Base-by-base conservation (phyloP, 495 filamentous ascomycete species). In the Podospora sp. region DNA sequence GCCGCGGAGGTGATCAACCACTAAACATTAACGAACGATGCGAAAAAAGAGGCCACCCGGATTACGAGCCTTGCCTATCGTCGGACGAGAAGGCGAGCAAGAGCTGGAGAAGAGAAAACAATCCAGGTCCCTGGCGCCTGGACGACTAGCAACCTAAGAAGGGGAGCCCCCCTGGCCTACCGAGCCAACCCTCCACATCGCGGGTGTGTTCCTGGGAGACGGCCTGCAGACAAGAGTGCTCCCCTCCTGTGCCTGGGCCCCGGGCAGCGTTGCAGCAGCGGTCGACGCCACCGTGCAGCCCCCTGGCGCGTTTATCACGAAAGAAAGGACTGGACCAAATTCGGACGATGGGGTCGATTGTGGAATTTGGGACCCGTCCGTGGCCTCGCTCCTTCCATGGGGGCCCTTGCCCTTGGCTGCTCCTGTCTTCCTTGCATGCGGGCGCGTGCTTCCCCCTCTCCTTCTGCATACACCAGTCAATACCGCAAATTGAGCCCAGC, bases 401-500 rank as follows among this genome's bases (percentile, higher is more conserved):
- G 40, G 40, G 40, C 5, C 40, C 40, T 11, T 46, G 40, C 12
- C 40, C 9, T 46, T 14, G 40, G 40, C 40, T 46, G 11, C 40
- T 12, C 40, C 16, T 25, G 53, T 27, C 53, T 57, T 56, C 52
- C 20, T 46, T 11, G 40, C 40, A 46, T 46, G 40, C 40, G 16
- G 40, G 40, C 9, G 40, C 12, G 40, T 46, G 40, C 40, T 18
- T 46, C 14, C 40, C 40, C 40, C 40, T 46, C 40, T 46, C 40
- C 40, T 18, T 46, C 40, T 65, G 36, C 35, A 65, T 49, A 35
- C 60, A 55, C 53, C 46, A 22, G 20, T 24, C 46, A 66, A 66
- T 64, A 66, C 46, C 57, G 57, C 56, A 66, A 53, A 60, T 61
- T 60, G 57, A 35, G 20, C 26, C 51, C 22, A 57, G 21, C 40